These are phyloP conservation scores for Fraxinus albicans DNA, from an alignment of 305 asterid genomes.

Conservation along the genomic window DNA sequence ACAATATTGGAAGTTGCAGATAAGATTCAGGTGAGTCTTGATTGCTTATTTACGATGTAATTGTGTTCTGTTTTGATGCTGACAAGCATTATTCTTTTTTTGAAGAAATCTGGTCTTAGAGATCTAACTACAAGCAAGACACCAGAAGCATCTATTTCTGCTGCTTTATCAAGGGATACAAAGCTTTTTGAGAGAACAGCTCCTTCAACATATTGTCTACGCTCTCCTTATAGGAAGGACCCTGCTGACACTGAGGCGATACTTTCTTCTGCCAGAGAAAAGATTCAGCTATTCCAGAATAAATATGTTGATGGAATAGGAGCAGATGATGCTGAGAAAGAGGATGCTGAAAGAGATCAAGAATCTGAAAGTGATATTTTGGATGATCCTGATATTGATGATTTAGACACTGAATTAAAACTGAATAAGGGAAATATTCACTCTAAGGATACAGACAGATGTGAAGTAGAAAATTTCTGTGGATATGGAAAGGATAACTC, in stretches of 20 bases:
- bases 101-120: slow-evolving; percentile 91
- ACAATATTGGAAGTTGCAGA: slow-evolving; percentile 80
- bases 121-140: slow-evolving; percentile 95
- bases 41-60: slow-evolving; percentile 2
- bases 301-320: slow-evolving; percentile 56
- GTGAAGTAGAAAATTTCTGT: slow-evolving; percentile 24
- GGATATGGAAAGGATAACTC: slow-evolving; percentile 28
- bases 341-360: slow-evolving; percentile 71
- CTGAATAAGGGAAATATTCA: slow-evolving; percentile 35
- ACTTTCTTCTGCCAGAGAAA: slow-evolving; percentile 71
- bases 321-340: slow-evolving; percentile 69
- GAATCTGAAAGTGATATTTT: slow-evolving; percentile 77
- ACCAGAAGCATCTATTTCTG: slow-evolving; percentile 97
- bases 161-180: slow-evolving; percentile 92
- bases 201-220: slow-evolving; percentile 90
- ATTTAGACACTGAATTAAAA: slow-evolving; percentile 48
- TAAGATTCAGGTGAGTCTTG: slow-evolving; percentile 77
- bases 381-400: slow-evolving; percentile 76
- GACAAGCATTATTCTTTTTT: slow-evolving; percentile 22
- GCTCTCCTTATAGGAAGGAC: slow-evolving; percentile 78
- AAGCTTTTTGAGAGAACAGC: slow-evolving; percentile 93
- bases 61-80: slow-evolving; percentile 26
- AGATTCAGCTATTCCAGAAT: slow-evolving; percentile 54
- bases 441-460: slow-evolving; percentile 29
- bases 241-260: slow-evolving; percentile 67